Evolutionary conservation across 1,284 basidiomycete genomes (phyloP).

Genomic region (Mrakiaceae sp.): DNA sequence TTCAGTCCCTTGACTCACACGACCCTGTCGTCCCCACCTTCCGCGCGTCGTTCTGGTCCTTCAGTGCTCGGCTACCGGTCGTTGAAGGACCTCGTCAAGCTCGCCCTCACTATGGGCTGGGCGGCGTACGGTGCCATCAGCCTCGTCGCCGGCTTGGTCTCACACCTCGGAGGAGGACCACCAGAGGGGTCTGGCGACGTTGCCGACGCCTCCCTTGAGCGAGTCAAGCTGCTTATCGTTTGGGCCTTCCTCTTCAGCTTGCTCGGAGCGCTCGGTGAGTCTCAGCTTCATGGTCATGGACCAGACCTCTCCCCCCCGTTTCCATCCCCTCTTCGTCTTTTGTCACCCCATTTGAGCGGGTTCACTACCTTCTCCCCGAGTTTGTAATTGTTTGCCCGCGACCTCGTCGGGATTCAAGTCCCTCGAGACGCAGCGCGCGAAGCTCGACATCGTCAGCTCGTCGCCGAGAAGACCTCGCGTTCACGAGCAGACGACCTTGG

Average conservation of each 20-base stretch:
- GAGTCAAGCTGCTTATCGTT: neutral
- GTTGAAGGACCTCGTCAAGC: neutral
- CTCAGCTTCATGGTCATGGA: neutral
- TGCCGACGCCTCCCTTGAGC: neutral
- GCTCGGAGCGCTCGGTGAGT: slow-evolving; percentile 9
- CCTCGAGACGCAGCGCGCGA: neutral
- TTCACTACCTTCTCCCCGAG: neutral
- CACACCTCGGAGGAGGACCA: neutral
- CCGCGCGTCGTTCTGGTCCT: neutral
- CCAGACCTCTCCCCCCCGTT: neutral
- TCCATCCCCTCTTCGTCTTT: neutral
- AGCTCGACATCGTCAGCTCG: too few relatives aligned
- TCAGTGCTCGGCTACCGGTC: too few relatives aligned
- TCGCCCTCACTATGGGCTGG: slow-evolving; percentile 1
- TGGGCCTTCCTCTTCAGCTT: slow-evolving; percentile 6
- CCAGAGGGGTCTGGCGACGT: neutral
- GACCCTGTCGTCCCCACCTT: neutral
- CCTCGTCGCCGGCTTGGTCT: neutral
- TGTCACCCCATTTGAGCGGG: neutral
- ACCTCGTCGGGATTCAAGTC: neutral
- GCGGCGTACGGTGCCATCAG: slow-evolving; percentile 1
- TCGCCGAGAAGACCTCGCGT: too few relatives aligned
- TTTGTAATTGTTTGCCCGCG: neutral
- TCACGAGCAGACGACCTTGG: too few relatives aligned
- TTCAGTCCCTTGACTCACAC: neutral